Percentiles rank a stretch among this genome's conserved stretches.
phyloP scores from a whole-genome alignment of 1,284 basidiomycete genomes.

The Naganishia sp. region DNA sequence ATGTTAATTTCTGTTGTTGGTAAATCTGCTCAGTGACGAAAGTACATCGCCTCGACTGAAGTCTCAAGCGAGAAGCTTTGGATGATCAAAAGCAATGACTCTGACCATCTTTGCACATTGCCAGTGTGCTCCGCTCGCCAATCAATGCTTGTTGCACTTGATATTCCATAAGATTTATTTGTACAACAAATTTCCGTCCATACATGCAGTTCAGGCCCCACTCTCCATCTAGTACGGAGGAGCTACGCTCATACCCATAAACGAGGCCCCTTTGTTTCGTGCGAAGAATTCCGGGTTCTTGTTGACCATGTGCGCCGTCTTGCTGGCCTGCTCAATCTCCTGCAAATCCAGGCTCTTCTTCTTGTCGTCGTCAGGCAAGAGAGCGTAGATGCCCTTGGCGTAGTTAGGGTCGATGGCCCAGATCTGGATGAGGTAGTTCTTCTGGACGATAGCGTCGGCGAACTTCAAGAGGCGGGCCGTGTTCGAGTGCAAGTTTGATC shows the following conservation, averaged over 20 bases:
- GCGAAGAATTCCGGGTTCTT: conserved; percentile 38
- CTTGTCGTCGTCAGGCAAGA: conserved; percentile 40
- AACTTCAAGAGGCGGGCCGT: conserved; percentile 44
- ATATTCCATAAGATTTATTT: too few species aligned
- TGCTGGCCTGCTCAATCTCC: conserved; percentile 40
- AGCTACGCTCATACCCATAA: conserved; percentile 38
- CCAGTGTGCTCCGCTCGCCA: too few species aligned
- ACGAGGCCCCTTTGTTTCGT: conserved; percentile 36
- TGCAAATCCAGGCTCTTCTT: conserved; percentile 40
- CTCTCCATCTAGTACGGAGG: conserved; percentile 7
- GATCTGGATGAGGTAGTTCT: conserved; percentile 47
- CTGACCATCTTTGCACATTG: too few species aligned
- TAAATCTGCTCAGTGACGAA: too few species aligned
- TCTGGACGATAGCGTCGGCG: conserved; percentile 47
- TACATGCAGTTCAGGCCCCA: not conserved
- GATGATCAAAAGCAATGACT: too few species aligned
- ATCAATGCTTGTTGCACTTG: too few species aligned
- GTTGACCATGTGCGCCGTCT: conserved; percentile 40
- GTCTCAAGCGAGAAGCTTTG: too few species aligned
- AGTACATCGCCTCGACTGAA: too few species aligned
- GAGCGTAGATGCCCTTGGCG: conserved; percentile 44
- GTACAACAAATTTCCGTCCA: too few species aligned
- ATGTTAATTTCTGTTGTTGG: too few species aligned
- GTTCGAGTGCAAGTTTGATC: conserved; percentile 47
- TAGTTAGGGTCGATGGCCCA: conserved; percentile 46